phyloP scores from a whole-genome alignment of 2,329 filamentous ascomycete species.

The Anthostomella pinea region DNA sequence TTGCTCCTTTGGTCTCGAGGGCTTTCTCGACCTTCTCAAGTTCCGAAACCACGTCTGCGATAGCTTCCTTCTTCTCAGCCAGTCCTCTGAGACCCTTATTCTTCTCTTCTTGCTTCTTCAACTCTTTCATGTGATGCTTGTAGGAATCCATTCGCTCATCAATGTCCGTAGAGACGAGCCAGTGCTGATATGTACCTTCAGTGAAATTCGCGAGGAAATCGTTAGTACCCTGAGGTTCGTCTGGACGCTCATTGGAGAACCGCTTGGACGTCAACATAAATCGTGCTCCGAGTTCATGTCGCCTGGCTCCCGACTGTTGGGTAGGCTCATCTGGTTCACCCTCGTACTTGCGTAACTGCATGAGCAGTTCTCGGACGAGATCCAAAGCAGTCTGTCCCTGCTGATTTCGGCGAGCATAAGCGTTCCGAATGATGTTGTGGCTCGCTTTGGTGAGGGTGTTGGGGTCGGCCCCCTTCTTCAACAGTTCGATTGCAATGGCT shows the following conservation, averaged over 20 bases:
- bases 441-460: constrained; percentile 52
- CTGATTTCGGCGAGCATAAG: constrained; percentile 32
- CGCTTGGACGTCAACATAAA: too few species aligned
- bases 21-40: constrained; percentile 54
- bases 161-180: constrained; percentile 44
- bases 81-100: constrained; percentile 30
- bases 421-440: constrained; percentile 33
- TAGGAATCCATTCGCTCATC: constrained; percentile 31
- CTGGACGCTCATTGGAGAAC: too few species aligned
- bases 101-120: constrained; percentile 34
- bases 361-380: constrained; percentile 51
- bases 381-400: constrained; percentile 57
- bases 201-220: constrained; percentile 52
- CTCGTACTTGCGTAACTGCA: constrained; percentile 46
- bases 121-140: constrained; percentile 31
- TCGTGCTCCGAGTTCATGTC: too few species aligned
- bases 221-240: constrained; percentile 38
- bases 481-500: constrained; percentile 52
- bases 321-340: constrained; percentile 26
- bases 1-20: constrained; percentile 59
- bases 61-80: constrained; percentile 53
- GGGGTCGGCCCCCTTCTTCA: constrained; percentile 63
- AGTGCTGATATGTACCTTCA: constrained; percentile 59
- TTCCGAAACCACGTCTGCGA: constrained; percentile 48
- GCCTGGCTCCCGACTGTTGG: too few species aligned